phyloP scores from a whole-genome alignment of 164 flowering plant species.

The Buxus sempervirens region DNA sequence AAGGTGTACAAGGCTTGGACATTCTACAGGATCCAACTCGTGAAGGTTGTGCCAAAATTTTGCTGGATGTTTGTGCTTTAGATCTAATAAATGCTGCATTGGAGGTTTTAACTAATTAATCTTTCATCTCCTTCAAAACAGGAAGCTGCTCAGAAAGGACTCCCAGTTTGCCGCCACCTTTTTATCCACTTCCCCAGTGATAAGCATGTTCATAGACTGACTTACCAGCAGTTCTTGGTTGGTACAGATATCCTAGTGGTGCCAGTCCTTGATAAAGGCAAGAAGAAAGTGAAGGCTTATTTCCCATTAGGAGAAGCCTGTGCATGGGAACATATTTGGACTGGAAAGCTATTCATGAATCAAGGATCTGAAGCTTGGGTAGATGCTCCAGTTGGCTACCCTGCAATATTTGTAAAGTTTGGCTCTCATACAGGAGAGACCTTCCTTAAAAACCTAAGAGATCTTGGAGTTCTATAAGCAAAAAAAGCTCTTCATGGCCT shows the following conservation, averaged over 20 bases:
- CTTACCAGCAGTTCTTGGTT: constrained; percentile 70
- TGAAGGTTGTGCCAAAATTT: constrained; percentile 43
- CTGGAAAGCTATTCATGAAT: constrained; percentile 40
- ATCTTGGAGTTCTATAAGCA: constrained; percentile 9
- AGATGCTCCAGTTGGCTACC: constrained; percentile 69
- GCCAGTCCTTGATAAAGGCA: constrained; percentile 75
- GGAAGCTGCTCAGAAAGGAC: constrained; percentile 71
- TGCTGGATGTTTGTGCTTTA: too few species aligned
- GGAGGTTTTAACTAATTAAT: too few species aligned
- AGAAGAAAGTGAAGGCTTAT: constrained; percentile 55
- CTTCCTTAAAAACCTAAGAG: constrained; percentile 50
- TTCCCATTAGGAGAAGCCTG: constrained; percentile 55
- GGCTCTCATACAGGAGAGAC: constrained; percentile 58
- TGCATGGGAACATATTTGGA: constrained; percentile 74
- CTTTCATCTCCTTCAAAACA: constrained; percentile 23
- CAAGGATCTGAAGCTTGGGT: constrained; percentile 50
- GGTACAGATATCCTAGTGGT: constrained; percentile 81
- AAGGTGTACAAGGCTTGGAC: constrained; percentile 82
- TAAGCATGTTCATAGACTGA: constrained; percentile 50
- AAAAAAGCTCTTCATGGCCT: too few species aligned
- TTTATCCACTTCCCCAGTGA: constrained; percentile 76
- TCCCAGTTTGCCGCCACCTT: constrained; percentile 74
- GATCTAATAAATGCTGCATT: too few species aligned
- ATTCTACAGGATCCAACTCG: constrained; percentile 72
- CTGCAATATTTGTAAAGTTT: constrained; percentile 70